phyloP scores from a whole-genome alignment of 2,329 filamentous ascomycete species.

The Mollisia scopiformis region DNA sequence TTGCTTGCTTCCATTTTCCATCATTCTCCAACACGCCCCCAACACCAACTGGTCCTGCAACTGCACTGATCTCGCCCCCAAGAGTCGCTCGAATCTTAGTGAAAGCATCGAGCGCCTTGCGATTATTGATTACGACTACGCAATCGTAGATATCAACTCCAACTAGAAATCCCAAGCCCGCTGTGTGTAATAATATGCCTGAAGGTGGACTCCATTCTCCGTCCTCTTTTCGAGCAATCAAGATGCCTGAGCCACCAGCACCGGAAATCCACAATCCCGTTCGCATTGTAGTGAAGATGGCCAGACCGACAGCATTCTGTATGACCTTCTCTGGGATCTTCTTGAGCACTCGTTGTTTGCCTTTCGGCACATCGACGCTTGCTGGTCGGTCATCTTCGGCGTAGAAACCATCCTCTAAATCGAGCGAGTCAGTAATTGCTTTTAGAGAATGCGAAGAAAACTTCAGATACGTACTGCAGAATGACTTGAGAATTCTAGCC shows the following conservation, averaged over 20 bases:
- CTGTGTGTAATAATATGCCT: slow-evolving; percentile 87
- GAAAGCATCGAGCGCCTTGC: slow-evolving; percentile 82
- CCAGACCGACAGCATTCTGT: slow-evolving; percentile 84
- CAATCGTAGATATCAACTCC: slow-evolving; percentile 97
- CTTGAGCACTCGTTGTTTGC: slow-evolving; percentile 65
- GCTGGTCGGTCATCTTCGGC: slow-evolving; percentile 49
- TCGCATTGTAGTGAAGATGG: slow-evolving; percentile 95
- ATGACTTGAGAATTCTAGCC: slow-evolving; percentile 84
- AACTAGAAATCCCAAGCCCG: slow-evolving; percentile 84
- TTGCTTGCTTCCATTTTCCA: slow-evolving; percentile 56
- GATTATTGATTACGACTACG: slow-evolving; percentile 88
- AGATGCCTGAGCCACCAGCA: slow-evolving; percentile 84
- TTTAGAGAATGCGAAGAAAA: background rate
- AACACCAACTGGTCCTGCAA: slow-evolving; percentile 74
- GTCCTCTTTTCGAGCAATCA: slow-evolving; percentile 82
- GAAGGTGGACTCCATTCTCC: slow-evolving; percentile 92
- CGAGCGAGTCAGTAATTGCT: slow-evolving; percentile 23
- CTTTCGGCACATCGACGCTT: slow-evolving; percentile 43
- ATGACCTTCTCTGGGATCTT: slow-evolving; percentile 89
- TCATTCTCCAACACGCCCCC: slow-evolving; percentile 39
- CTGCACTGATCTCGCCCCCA: slow-evolving; percentile 78
- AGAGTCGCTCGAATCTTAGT: slow-evolving; percentile 78
- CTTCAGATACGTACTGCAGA: slow-evolving; percentile 71
- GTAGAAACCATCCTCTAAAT: slow-evolving; percentile 69
- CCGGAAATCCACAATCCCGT: slow-evolving; percentile 91